These are phyloP conservation scores for Millerozyma acaciae DNA, from an alignment of 805 yeast genomes.

Conservation along the genomic window DNA sequence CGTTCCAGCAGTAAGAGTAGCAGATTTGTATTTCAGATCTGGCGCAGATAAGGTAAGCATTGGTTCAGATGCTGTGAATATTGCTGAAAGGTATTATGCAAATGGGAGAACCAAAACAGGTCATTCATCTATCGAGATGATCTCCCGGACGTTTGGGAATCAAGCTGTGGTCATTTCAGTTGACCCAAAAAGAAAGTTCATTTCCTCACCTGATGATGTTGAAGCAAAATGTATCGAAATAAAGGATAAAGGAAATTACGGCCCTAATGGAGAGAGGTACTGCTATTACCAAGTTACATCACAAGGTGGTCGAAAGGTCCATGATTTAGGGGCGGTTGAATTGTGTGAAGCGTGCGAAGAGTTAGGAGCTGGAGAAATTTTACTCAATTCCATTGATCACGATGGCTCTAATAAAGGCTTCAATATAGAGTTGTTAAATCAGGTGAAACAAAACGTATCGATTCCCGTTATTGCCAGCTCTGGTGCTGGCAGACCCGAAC, in stretches of 20 bases:
- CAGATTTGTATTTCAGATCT: constrained; percentile 84
- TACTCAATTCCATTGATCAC: constrained; percentile 91
- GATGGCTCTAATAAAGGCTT: constrained; percentile 96
- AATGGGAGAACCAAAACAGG: constrained; percentile 62
- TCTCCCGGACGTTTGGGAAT: constrained; percentile 85
- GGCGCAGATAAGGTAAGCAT: constrained; percentile 98
- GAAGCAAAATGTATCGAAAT: constrained; percentile 65
- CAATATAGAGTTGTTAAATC: constrained; percentile 79
- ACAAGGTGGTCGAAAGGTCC: constrained; percentile 88
- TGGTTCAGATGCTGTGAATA: constrained; percentile 94
- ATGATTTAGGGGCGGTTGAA: constrained; percentile 88
- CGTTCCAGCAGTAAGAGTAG: constrained; percentile 86
- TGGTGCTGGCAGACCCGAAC: constrained; percentile 94
- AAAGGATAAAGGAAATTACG: constrained; percentile 42
- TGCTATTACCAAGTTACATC: constrained; percentile 96
- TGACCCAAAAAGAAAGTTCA: constrained; percentile 90
- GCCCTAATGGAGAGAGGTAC: constrained; percentile 85
- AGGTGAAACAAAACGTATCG: constrained; percentile 68
- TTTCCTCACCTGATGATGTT: constrained; percentile 56
- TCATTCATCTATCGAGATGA: constrained; percentile 85
- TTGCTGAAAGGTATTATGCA: constrained; percentile 78
- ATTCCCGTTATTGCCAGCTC: constrained; percentile 97
- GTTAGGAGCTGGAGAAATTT: constrained; percentile 93
- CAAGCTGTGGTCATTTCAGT: constrained; percentile 98
- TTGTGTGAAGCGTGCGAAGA: constrained; percentile 84